phyloP scores from a whole-genome alignment of 73 alveolate species.

The Urostyla sp. region DNA sequence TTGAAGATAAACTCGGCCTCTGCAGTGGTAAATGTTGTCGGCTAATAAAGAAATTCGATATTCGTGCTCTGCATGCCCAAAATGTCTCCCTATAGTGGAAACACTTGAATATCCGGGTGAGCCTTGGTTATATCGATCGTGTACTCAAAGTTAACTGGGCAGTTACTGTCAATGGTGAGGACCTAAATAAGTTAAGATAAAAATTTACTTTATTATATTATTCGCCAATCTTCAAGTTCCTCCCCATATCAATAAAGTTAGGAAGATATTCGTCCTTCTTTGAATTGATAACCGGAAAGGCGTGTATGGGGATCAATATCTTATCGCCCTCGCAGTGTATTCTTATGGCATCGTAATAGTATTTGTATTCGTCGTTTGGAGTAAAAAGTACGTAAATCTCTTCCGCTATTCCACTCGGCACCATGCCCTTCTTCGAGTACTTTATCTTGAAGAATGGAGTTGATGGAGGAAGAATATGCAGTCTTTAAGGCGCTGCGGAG shows the following conservation, averaged over 20 bases:
- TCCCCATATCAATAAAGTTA: slow-evolving; percentile 91
- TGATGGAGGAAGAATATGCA: slow-evolving; percentile 93
- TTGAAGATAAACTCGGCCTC: slow-evolving; percentile 88
- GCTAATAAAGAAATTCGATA: slow-evolving; percentile 79
- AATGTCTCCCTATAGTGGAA: slow-evolving; percentile 85
- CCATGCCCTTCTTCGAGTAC: slow-evolving; percentile 93
- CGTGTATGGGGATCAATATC: slow-evolving; percentile 95
- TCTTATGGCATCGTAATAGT: slow-evolving; percentile 94
- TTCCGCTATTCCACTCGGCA: slow-evolving; percentile 93
- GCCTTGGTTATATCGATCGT: slow-evolving; percentile 83
- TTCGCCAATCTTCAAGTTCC: slow-evolving; percentile 81
- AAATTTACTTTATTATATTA: slow-evolving; percentile 54
- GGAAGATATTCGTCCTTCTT: slow-evolving; percentile 93
- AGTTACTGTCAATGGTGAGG: slow-evolving; percentile 84
- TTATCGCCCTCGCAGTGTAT: slow-evolving; percentile 93
- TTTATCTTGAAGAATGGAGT: slow-evolving; percentile 89
- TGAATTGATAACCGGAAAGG: slow-evolving; percentile 92
- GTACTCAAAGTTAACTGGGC: slow-evolving; percentile 93
- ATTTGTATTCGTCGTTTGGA: slow-evolving; percentile 93
- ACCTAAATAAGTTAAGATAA: slow-evolving; percentile 27
- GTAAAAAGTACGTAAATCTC: slow-evolving; percentile 91
- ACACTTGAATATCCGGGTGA: slow-evolving; percentile 80
- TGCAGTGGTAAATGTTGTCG: slow-evolving; percentile 90
- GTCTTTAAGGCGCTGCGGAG: slow-evolving; percentile 89
- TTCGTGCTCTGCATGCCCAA: slow-evolving; percentile 73